These are phyloP conservation scores for Cyclanthera cordifolia DNA, from an alignment of 306 rosid species.

Conservation along the genomic window DNA sequence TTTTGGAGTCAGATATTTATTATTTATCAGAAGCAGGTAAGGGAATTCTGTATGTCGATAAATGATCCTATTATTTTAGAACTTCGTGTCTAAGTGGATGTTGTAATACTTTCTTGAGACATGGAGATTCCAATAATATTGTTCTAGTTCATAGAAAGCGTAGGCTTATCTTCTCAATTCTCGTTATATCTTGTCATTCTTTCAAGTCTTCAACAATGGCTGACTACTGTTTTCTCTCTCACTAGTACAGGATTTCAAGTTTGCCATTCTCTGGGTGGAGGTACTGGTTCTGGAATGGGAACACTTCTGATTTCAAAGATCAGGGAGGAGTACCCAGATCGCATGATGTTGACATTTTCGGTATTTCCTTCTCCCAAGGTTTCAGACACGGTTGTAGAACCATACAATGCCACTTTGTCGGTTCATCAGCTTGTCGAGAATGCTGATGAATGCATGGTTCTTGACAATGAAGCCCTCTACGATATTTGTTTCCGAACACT, in stretches of 20 bases:
- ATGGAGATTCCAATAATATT: background rate
- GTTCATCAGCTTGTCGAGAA: conserved; percentile 86
- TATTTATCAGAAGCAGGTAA: no score
- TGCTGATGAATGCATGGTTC: conserved; percentile 81
- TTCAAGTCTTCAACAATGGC: no score
- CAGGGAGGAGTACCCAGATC: conserved; percentile 49
- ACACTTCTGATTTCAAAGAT: conserved; percentile 46
- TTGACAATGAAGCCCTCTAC: conserved; percentile 80
- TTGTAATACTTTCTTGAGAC: background rate
- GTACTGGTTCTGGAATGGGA: conserved; percentile 51
- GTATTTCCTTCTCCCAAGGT: conserved; percentile 85
- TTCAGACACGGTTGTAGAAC: conserved; percentile 85
- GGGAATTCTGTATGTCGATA: background rate
- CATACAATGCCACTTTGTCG: conserved; percentile 77
- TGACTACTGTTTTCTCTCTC: background rate
- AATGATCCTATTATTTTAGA: background rate
- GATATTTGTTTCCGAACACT: conserved; percentile 82
- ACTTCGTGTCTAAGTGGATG: background rate
- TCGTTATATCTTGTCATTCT: no score
- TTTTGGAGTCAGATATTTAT: no score
- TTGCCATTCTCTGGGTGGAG: conserved; percentile 49
- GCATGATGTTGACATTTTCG: conserved; percentile 46
- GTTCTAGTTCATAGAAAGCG: no score
- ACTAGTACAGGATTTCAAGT: conserved; percentile 34
- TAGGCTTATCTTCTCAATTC: no score